phyloP scores from a whole-genome alignment of 345 rosid species.

The Hirschfeldia incana region DNA sequence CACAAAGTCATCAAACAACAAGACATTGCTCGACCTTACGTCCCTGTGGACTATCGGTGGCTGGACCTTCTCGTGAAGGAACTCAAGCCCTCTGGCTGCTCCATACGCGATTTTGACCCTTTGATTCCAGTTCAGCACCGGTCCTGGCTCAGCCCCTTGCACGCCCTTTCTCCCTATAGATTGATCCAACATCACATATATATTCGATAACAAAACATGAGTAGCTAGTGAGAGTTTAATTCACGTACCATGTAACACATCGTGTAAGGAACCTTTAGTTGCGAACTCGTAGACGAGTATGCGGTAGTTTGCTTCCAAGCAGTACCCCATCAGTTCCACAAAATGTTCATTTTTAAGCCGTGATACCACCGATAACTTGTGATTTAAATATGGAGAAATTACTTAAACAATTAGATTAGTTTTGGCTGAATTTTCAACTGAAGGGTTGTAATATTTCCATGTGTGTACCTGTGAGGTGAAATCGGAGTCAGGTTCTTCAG shows the following conservation, averaged over 20 bases:
- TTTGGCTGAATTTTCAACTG: not conserved
- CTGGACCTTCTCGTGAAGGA: constrained; percentile 89
- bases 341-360: constrained; percentile 86
- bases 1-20: constrained; percentile 73
- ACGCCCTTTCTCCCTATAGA: constrained; percentile 90
- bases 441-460: not conserved
- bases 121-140: constrained; percentile 82
- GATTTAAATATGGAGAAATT: not conserved
- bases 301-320: constrained; percentile 70
- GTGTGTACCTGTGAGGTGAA: constrained; percentile 76
- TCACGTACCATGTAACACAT: constrained; percentile 76
- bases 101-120: constrained; percentile 89
- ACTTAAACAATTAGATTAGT: not conserved
- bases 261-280: constrained; percentile 84
- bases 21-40: constrained; percentile 93
- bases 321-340: constrained; percentile 85
- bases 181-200: not conserved
- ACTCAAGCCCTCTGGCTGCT: constrained; percentile 93
- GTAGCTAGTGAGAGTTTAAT: not conserved
- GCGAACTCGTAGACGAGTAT: constrained; percentile 80
- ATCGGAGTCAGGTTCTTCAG: constrained; percentile 80
- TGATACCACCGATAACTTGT: constrained; percentile 82
- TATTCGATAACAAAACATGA: not conserved
- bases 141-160: constrained; percentile 96
- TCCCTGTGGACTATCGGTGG: constrained; percentile 93